Base-by-base conservation (phyloP, 176 grass and related monocot species). In the Bolboschoenus planiculmis region DNA sequence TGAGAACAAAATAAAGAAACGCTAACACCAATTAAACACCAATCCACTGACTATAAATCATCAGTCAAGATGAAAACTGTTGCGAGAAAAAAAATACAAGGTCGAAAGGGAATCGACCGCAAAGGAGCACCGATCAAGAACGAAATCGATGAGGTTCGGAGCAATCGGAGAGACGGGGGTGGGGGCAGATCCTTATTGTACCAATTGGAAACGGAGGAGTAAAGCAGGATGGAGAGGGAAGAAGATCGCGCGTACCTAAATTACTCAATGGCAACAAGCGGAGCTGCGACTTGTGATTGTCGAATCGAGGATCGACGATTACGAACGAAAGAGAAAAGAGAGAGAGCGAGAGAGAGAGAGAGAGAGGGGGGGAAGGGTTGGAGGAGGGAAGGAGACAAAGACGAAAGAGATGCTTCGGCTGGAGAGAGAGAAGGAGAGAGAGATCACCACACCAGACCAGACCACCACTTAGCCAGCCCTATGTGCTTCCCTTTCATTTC, bases 171-270 rank as follows among this genome's bases (percentile, higher is more conserved):
- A 6, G 39, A 40, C 7, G 39, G 3, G 0, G 47, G 47, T 11
- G 14, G 23, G 44, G 14, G 46, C 29, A 34, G 72, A 77, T 74
- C 65, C 35, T 42, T 4, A 10, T 2, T 1, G 20, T 21, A 74
- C 4, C 23, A 29, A 47, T 74, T 27, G 8, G 37, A 27, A 65
- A 31, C 62, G 42, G 21, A 44, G n/a, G 34, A 40, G 35, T 42
- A 21, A 10, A 29, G 23, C 13, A 2, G 9, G 1, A 15, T 27
- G 40, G 6, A 34, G 7, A 16, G 72, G 44, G 47, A 2, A 53
- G 72, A 50, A 50, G 72, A 77, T 77, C 72, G 72, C 72, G 44
- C 40, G 15, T 77, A 77, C 72, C 72, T 77, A 27, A 34, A 77
- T 77, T 34, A 18, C 14, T 76, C 16, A 50, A 76, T 16, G 24